These are phyloP conservation scores for Boletellus sp. DNA, from an alignment of 1,284 basidiomycete species.

Conservation along the genomic window DNA sequence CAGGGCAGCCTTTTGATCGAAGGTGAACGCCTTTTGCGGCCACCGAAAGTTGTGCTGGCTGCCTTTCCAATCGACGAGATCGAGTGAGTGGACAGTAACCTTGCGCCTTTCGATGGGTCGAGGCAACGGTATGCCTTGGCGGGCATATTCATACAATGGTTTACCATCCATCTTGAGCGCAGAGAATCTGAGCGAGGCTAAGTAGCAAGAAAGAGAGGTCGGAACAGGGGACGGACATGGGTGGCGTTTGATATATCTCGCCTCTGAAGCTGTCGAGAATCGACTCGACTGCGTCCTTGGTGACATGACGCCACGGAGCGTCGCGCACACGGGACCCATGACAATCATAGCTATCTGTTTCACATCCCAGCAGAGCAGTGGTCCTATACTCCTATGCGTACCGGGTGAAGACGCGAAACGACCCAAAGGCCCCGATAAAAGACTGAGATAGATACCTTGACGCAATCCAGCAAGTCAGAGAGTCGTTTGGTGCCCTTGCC, in stretches of 20 bases:
- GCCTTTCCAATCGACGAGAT: conserved; percentile 70
- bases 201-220: conserved; percentile 8
- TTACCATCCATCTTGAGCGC: conserved; percentile 98
- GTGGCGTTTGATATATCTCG: conserved; percentile 85
- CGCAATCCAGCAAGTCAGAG: conserved; percentile 82
- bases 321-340: conserved; percentile 76
- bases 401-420: conserved; percentile 18
- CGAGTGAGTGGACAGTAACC: conserved; percentile 79
- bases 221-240: conserved; percentile 62
- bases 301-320: conserved; percentile 83
- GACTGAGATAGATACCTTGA: conserved; percentile 61
- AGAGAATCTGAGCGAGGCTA: conserved; percentile 70
- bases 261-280: conserved; percentile 81
- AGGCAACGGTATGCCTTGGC: conserved; percentile 85
- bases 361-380: conserved; percentile 88
- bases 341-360: conserved; percentile 94
- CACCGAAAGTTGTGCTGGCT: conserved; percentile 62
- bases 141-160: conserved; percentile 94
- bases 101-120: conserved; percentile 88
- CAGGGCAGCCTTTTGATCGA: conserved; percentile 69
- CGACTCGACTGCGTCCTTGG: conserved; percentile 69
- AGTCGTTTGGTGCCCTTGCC: conserved; percentile 91
- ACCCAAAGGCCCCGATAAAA: conserved; percentile 1
- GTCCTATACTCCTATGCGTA: conserved; percentile 79
- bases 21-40: conserved; percentile 69